Conservation (phyloP, 805 yeast genomes). For the Kazachstania kunashirensis region DNA sequence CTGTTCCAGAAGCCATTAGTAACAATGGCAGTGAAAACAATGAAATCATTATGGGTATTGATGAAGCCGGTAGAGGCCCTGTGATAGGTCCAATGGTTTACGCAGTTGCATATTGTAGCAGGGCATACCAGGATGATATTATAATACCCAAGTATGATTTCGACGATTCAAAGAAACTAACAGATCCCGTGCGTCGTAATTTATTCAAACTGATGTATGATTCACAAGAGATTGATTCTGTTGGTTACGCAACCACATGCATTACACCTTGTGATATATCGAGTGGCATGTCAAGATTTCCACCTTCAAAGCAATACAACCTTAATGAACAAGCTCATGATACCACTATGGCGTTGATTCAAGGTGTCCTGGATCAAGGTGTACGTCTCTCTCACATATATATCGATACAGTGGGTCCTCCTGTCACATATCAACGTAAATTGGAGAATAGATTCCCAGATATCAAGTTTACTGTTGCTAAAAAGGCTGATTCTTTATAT, state of each 20-base stretch:
- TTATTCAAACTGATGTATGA: constrained; percentile 51
- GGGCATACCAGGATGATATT: constrained; percentile 36
- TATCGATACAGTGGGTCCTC: constrained; percentile 97
- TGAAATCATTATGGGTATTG: constrained; percentile 69
- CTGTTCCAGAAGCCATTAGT: constrained; percentile 33
- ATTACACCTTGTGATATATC: constrained; percentile 84
- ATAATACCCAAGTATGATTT: constrained; percentile 59
- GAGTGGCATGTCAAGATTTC: constrained; percentile 73
- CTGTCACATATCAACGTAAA: constrained; percentile 70
- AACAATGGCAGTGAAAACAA: constrained; percentile 29
- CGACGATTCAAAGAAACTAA: constrained; percentile 86
- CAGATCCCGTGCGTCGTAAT: constrained; percentile 56
- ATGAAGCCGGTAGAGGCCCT: constrained; percentile 98
- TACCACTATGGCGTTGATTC: constrained; percentile 74
- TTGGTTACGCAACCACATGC: constrained; percentile 84
- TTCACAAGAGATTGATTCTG: constrained; percentile 38
- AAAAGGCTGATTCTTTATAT: constrained; percentile 87
- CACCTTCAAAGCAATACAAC: constrained; percentile 42
- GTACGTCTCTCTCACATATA: constrained; percentile 62
- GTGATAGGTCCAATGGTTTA: constrained; percentile 98
- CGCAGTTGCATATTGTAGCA: constrained; percentile 70
- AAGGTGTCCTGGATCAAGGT: constrained; percentile 49
- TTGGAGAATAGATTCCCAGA: constrained; percentile 59
- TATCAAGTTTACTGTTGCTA: constrained; percentile 69
- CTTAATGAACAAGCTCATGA: constrained; percentile 95